Percentiles rank a stretch among this genome's conserved stretches.
Conservation (phyloP, 768 basidiomycete genomes). For the Russula brevipes region DNA sequence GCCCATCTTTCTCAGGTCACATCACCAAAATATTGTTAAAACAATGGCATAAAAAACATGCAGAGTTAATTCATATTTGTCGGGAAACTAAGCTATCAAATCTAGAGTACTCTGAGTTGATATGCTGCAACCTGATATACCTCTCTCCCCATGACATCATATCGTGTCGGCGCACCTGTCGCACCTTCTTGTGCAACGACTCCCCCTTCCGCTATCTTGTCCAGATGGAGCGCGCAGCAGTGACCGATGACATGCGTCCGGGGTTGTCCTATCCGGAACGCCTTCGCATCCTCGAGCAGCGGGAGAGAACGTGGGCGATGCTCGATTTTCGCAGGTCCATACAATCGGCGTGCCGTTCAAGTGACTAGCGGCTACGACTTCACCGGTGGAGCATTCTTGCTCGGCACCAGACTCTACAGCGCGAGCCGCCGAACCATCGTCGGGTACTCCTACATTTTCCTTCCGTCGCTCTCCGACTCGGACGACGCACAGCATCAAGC, state of each 20-base stretch:
- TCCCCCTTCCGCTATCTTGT: slow-evolving; percentile 16
- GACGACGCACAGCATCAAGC: neutral
- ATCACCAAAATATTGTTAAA: neutral
- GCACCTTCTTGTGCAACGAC: neutral
- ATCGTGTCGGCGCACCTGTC: slow-evolving; percentile 13
- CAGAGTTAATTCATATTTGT: neutral
- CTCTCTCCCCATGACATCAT: slow-evolving; percentile 7
- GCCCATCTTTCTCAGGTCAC: slow-evolving; percentile 2
- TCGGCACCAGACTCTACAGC: slow-evolving; percentile 15
- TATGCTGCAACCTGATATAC: slow-evolving; percentile 3
- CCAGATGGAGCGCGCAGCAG: slow-evolving; percentile 15
- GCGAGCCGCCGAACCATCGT: neutral
- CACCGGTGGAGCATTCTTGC: slow-evolving; percentile 22
- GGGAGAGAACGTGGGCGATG: slow-evolving; percentile 16
- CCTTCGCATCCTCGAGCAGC: slow-evolving; percentile 8
- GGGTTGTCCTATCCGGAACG: slow-evolving; percentile 12
- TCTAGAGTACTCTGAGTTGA: too few species aligned
- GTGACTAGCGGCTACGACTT: slow-evolving; percentile 24
- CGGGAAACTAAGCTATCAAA: too few species aligned
- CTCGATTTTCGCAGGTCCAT: slow-evolving; percentile 8
- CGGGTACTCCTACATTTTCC: slow-evolving; percentile 16
- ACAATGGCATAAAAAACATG: slow-evolving; percentile 4
- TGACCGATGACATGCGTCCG: slow-evolving; percentile 8
- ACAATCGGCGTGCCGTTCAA: slow-evolving; percentile 14
- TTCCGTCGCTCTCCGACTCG: slow-evolving; percentile 11